phyloP scores from a whole-genome alignment of 495 filamentous ascomycete genomes.

The Xylaria castorea region DNA sequence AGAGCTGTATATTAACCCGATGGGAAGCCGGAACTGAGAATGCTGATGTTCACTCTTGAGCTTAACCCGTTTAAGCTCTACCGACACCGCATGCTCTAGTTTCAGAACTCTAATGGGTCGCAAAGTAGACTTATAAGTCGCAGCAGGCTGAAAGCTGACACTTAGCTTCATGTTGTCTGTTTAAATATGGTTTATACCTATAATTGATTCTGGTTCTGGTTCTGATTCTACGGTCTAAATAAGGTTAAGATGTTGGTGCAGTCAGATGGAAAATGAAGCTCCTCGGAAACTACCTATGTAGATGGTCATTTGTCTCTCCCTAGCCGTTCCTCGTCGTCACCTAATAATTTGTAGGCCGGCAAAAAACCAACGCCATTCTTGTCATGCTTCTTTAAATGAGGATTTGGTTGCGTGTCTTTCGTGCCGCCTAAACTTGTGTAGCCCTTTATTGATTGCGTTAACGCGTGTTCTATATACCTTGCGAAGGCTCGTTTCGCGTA shows the following conservation, averaged over 20 bases:
- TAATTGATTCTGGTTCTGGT: background rate
- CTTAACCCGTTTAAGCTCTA: background rate
- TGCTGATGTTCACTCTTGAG: background rate
- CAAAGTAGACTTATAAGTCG: background rate
- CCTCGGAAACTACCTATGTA: background rate
- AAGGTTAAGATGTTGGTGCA: background rate
- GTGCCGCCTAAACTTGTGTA: slow-evolving; percentile 89
- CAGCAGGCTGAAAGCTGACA: background rate
- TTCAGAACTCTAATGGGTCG: background rate
- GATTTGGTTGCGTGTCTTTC: slow-evolving; percentile 91
- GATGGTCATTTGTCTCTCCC: slow-evolving; percentile 66
- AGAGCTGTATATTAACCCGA: background rate
- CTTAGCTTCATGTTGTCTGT: background rate
- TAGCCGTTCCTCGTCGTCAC: slow-evolving; percentile 84
- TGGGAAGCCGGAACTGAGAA: background rate
- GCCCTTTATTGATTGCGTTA: slow-evolving; percentile 47
- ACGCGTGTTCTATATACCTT: background rate
- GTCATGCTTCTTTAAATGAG: slow-evolving; percentile 61
- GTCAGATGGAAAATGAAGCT: background rate
- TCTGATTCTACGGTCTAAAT: slow-evolving; percentile 22
- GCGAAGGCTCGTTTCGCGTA: slow-evolving; percentile 6
- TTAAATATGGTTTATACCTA: background rate
- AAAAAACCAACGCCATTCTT: slow-evolving; percentile 56
- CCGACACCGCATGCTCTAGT: background rate
- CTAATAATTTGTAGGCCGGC: slow-evolving; percentile 85